Evolutionary conservation across 768 basidiomycete species (phyloP).

Genomic region (Grammothele lineata): DNA sequence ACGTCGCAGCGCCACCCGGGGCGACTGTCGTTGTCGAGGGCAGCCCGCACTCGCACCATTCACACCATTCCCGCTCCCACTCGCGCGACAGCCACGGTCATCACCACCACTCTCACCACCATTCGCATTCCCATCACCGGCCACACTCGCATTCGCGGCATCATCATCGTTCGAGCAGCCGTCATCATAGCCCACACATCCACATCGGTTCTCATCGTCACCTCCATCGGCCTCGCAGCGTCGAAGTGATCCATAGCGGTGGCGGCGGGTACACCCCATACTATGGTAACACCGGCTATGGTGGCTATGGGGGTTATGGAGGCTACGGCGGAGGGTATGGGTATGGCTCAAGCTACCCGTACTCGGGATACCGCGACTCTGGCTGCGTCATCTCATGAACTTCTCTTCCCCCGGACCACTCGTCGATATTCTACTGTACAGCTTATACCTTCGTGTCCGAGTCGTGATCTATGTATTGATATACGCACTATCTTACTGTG

Average conservation of each 20-base stretch:
- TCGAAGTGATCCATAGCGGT: background rate
- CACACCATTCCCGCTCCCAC: background rate
- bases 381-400: background rate
- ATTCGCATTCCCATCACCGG: background rate
- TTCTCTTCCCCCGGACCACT: too few relatives aligned
- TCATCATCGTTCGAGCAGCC: background rate
- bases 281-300: background rate
- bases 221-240: slow-evolving; percentile 3
- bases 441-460: too few relatives aligned
- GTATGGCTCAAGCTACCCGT: too few relatives aligned
- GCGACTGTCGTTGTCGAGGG: background rate
- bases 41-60: background rate
- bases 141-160: slow-evolving; percentile 4
- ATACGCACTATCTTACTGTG: too few relatives aligned
- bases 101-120: background rate
- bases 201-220: slow-evolving; percentile 2
- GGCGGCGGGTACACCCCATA: background rate
- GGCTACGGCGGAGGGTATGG: background rate
- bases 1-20: background rate
- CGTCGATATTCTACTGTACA: too few relatives aligned
- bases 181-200: background rate
- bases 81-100: background rate
- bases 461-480: too few relatives aligned
- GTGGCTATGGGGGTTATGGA: slow-evolving; percentile 2
- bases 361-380: background rate